Evolutionary conservation across 2,329 filamentous ascomycete species (phyloP).

Genomic region (Fusarium tjaetaba): DNA sequence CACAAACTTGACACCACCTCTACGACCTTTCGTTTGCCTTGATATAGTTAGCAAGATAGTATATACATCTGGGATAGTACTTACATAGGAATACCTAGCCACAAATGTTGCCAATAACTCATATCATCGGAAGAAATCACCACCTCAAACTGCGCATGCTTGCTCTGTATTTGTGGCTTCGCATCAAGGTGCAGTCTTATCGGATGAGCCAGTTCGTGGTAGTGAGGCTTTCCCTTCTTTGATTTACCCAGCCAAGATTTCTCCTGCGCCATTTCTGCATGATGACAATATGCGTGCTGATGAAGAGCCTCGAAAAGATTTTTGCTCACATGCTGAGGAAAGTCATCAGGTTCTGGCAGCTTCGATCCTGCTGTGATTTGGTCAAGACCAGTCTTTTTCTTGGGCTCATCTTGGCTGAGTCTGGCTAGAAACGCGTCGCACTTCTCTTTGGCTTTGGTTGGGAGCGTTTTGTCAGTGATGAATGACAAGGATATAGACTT

Average conservation of each 20-base stretch:
- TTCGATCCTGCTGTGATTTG: accelerated
- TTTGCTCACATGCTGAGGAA: not conserved
- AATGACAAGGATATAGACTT: accelerated
- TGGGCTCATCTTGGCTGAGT: accelerated
- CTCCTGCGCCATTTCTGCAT: accelerated
- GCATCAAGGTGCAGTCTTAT: not conserved
- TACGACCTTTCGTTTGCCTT: not conserved
- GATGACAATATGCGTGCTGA: accelerated
- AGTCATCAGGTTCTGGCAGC: not conserved
- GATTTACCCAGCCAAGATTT: not conserved
- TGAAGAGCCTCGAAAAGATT: not conserved
- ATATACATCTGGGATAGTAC: no score
- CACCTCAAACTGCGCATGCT: not conserved
- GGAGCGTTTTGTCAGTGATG: accelerated
- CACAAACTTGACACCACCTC: not conserved
- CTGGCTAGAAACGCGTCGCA: not conserved
- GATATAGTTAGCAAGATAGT: no score
- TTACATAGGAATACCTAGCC: not conserved
- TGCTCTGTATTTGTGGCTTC: not conserved
- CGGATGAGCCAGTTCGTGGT: not conserved
- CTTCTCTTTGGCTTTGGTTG: accelerated
- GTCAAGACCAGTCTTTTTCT: not conserved
- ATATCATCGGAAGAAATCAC: accelerated
- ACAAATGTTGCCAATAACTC: not conserved
- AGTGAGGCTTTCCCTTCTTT: accelerated